phyloP scores from a whole-genome alignment of 202 grass and related monocot genomes.

The Schoenoplectus triqueter region DNA sequence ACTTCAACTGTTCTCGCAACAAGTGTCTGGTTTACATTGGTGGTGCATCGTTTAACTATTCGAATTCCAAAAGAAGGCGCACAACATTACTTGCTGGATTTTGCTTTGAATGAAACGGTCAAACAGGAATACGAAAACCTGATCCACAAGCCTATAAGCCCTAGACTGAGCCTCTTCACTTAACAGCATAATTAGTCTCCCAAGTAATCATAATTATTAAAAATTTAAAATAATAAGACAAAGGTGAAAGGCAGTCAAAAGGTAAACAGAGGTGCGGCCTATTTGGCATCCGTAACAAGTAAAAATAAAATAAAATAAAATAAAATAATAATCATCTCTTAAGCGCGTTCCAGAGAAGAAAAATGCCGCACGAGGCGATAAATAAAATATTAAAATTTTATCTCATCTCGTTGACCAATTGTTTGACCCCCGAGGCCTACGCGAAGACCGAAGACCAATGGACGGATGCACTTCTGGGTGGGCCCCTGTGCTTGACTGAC shows the following conservation, averaged over 20 bases:
- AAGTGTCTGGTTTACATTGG: neutral
- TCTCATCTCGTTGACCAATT: neutral
- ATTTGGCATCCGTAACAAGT: neutral
- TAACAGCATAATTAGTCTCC: too few relatives aligned
- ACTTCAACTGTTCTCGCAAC: neutral
- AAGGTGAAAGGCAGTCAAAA: constrained; percentile 18
- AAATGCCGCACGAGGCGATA: too few relatives aligned
- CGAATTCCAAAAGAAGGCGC: neutral
- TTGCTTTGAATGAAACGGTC: neutral
- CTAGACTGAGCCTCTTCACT: neutral
- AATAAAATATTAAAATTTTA: too few relatives aligned
- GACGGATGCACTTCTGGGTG: constrained; percentile 10
- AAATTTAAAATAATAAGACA: neutral
- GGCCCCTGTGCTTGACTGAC: neutral
- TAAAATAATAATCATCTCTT: neutral
- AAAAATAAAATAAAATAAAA: too few relatives aligned
- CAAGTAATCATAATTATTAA: too few relatives aligned
- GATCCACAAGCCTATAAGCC: neutral
- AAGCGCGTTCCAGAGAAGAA: neutral
- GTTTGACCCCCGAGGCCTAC: constrained; percentile 20
- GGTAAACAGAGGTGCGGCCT: neutral
- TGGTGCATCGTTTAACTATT: too few relatives aligned
- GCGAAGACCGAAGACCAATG: constrained; percentile 38
- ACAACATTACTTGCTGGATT: neutral
- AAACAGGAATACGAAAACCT: neutral